Evolutionary conservation across 2,329 filamentous ascomycete species (phyloP).

Genomic region (Eurotiales sp.): DNA sequence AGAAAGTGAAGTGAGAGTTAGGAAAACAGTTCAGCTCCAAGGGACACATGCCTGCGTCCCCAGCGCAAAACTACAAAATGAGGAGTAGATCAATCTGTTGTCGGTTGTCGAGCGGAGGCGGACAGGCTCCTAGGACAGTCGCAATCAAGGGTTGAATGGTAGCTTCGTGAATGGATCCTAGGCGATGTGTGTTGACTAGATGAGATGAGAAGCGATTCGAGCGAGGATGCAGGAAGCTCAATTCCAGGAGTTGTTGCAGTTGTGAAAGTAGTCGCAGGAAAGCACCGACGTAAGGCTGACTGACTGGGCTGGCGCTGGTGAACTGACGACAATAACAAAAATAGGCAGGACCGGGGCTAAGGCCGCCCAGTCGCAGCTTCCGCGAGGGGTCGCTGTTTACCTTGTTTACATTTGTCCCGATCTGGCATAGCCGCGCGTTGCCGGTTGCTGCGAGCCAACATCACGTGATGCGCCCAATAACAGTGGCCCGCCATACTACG

Average conservation of each 20-base stretch:
- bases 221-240: neutral
- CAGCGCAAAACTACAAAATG: conserved; percentile 19
- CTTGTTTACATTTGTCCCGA: conserved; percentile 40
- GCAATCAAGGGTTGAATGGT: conserved; percentile 17
- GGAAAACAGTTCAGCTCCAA: conserved; percentile 26
- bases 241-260: neutral
- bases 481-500: too few relatives aligned
- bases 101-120: too few relatives aligned
- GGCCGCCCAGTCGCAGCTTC: conserved; percentile 9
- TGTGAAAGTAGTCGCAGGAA: neutral
- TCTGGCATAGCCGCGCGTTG: conserved; percentile 24
- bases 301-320: neutral
- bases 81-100: neutral
- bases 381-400: conserved; percentile 15
- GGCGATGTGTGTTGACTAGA: neutral
- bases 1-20: conserved; percentile 28
- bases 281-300: conserved; percentile 10
- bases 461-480: too few relatives aligned
- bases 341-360: conserved; percentile 2
- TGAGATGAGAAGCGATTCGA: too few relatives aligned
- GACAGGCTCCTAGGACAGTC: neutral
- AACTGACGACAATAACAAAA: conserved; percentile 4
- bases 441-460: conserved; percentile 10
- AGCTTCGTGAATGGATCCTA: neutral
- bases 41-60: conserved; percentile 39